These are phyloP conservation scores for Colletotrichum acutatum DNA, from an alignment of 2,329 filamentous ascomycete genomes.

Conservation along the genomic window DNA sequence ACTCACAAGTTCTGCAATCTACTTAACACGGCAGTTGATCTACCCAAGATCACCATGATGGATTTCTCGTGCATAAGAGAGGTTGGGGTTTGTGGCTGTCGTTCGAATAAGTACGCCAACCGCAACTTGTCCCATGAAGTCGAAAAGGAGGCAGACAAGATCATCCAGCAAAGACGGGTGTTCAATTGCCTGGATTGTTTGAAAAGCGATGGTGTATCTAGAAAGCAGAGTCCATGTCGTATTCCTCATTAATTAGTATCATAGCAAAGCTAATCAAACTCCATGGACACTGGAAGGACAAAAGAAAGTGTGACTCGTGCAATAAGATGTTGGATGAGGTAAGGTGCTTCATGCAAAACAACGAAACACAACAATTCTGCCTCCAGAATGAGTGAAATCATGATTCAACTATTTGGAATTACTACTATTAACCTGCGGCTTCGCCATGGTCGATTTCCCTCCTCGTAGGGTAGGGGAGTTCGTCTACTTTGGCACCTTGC, in stretches of 20 bases:
- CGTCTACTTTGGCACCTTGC: background rate
- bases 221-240: background rate
- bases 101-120: conserved; percentile 17
- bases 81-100: conserved; percentile 18
- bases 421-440: background rate
- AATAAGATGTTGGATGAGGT: background rate
- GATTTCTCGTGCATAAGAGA: conserved; percentile 19
- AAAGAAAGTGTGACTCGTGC: background rate
- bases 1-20: conserved; percentile 35
- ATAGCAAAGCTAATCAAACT: background rate
- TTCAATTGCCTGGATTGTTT: conserved; percentile 37
- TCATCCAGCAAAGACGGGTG: conserved; percentile 22
- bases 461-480: background rate
- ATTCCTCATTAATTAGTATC: background rate
- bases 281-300: background rate
- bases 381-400: too few species aligned
- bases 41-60: conserved; percentile 26
- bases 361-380: too few species aligned
- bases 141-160: conserved; percentile 19
- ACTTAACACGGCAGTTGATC: conserved; percentile 14
- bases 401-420: too few species aligned
- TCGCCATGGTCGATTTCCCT: background rate
- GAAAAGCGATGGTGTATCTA: conserved; percentile 9
- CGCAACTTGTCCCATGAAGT: conserved; percentile 15
- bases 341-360: background rate